phyloP scores from a whole-genome alignment of 179 eudicot species.

The Drosera spatulata region DNA sequence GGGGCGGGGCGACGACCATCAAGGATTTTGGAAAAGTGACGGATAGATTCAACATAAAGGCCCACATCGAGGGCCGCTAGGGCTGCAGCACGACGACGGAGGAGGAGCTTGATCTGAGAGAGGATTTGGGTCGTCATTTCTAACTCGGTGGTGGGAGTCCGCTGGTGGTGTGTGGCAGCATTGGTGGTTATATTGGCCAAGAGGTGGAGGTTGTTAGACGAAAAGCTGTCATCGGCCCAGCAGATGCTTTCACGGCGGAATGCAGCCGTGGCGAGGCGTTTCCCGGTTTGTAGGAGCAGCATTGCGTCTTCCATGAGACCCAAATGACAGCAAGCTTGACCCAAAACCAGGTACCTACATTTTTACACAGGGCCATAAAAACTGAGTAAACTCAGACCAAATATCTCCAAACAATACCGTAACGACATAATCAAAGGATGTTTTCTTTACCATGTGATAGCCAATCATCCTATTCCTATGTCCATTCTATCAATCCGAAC shows the following conservation, averaged over 20 bases:
- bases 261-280: slow-evolving; percentile 81
- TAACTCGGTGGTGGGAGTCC: slow-evolving; percentile 39
- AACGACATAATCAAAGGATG: too few relatives aligned
- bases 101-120: slow-evolving; percentile 34
- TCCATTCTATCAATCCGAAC: too few relatives aligned
- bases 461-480: too few relatives aligned
- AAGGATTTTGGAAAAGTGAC: slow-evolving; percentile 49
- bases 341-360: slow-evolving; percentile 70
- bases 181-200: too few relatives aligned
- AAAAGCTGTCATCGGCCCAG: slow-evolving; percentile 78
- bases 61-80: slow-evolving; percentile 28
- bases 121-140: slow-evolving; percentile 60
- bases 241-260: slow-evolving; percentile 89
- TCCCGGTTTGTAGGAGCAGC: slow-evolving; percentile 86
- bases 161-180: too few relatives aligned
- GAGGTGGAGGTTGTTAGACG: too few relatives aligned
- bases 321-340: slow-evolving; percentile 86
- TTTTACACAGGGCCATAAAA: not conserved
- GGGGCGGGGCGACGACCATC: slow-evolving; percentile 49
- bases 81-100: not conserved
- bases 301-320: slow-evolving; percentile 94
- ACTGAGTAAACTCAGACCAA: too few relatives aligned
- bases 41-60: slow-evolving; percentile 37
- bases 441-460: too few relatives aligned
- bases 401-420: too few relatives aligned